phyloP scores from a whole-genome alignment of 768 basidiomycete genomes.

The Mycena belliarum region DNA sequence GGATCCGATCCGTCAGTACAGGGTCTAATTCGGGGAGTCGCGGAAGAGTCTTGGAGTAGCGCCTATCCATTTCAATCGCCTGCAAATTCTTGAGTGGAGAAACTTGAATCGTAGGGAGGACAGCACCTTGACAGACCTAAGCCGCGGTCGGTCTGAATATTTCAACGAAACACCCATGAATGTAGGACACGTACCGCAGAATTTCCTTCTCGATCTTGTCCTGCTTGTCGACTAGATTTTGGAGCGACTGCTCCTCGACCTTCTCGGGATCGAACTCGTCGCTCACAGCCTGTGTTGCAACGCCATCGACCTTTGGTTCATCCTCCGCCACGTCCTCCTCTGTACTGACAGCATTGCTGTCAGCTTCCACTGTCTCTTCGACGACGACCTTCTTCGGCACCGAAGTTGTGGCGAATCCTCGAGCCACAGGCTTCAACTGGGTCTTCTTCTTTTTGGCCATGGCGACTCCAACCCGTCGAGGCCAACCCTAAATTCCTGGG shows the following conservation, averaged over 20 bases:
- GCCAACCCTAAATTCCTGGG: conserved; percentile 11
- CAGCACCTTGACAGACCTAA: conserved; percentile 62
- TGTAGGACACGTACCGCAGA: conserved; percentile 27
- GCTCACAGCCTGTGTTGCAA: conserved; percentile 8
- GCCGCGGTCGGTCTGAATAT: neutral
- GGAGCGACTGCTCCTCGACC: conserved; percentile 59
- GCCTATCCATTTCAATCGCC: conserved; percentile 82
- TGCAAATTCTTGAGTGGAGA: conserved; percentile 35
- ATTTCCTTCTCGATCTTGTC: conserved; percentile 91
- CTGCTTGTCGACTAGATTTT: conserved; percentile 78
- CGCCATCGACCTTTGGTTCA: conserved; percentile 7
- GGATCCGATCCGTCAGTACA: conserved; percentile 54
- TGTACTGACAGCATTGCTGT: conserved; percentile 17
- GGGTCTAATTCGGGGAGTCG: conserved; percentile 66
- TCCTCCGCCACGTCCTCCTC: conserved; percentile 26
- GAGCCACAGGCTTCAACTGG: conserved; percentile 69
- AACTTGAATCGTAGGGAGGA: neutral
- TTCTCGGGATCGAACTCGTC: conserved; percentile 39
- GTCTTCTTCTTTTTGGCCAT: conserved; percentile 90
- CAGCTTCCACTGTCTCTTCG: conserved; percentile 23
- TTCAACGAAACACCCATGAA: neutral
- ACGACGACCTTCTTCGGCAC: conserved; percentile 71
- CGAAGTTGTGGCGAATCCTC: conserved; percentile 83
- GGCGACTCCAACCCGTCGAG: neutral
- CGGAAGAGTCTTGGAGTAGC: conserved; percentile 64